Evolutionary conservation across 2,329 filamentous ascomycete species (phyloP).

Genomic region (Epichloe elymi): DNA sequence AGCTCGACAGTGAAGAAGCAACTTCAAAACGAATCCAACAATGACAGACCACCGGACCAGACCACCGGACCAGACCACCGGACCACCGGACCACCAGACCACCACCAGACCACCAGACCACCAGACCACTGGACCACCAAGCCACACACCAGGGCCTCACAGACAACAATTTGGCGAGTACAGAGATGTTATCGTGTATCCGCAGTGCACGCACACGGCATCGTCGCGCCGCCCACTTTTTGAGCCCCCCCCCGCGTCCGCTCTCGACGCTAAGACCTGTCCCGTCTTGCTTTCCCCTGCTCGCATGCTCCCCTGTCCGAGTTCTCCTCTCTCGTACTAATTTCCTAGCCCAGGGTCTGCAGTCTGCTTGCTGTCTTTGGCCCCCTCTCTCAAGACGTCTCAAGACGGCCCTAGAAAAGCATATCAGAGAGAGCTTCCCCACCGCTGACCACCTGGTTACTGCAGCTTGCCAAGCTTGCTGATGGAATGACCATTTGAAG

Average conservation of each 20-base stretch:
- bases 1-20: too few species aligned
- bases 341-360: conserved; percentile 1
- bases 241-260: conserved; percentile 1
- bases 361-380: background rate
- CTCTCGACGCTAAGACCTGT: background rate
- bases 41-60: too few species aligned
- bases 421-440: conserved; percentile 6
- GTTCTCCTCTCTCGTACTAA: conserved; percentile 1
- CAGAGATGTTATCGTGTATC: background rate
- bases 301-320: background rate
- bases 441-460: background rate
- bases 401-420: conserved; percentile 3
- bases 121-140: too few species aligned
- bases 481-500: too few species aligned
- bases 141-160: too few species aligned
- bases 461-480: background rate
- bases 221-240: background rate
- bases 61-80: too few species aligned
- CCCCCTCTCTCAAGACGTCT: background rate
- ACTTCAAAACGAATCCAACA: too few species aligned
- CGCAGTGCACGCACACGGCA: background rate
- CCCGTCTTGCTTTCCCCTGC: background rate
- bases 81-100: too few species aligned
- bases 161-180: too few species aligned
- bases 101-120: too few species aligned